phyloP scores from a whole-genome alignment of 495 filamentous ascomycete genomes.

The Neurospora sp. region DNA sequence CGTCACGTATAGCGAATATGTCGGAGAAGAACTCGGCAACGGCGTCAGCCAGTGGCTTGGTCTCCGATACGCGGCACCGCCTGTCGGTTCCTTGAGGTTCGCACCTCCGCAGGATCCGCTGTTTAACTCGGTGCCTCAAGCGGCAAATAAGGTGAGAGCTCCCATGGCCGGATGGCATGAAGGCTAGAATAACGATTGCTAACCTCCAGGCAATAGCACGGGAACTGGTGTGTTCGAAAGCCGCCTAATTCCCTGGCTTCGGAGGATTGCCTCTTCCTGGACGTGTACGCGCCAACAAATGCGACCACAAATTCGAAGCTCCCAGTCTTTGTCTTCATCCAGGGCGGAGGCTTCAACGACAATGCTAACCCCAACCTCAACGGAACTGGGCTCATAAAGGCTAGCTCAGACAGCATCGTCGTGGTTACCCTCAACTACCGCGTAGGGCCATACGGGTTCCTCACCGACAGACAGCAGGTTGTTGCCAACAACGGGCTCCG shows the following conservation, averaged over 20 bases:
- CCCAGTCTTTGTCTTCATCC: conserved; percentile 62
- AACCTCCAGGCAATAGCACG: conserved; percentile 16
- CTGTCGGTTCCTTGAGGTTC: conserved; percentile 27
- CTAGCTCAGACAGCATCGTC: conserved; percentile 47
- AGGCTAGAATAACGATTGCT: not conserved
- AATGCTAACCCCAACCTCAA: conserved; percentile 55
- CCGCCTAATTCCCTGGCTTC: conserved; percentile 22
- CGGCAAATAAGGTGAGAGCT: conserved; percentile 18
- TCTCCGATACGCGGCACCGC: conserved; percentile 34
- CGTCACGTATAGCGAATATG: conserved; percentile 31
- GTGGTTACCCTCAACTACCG: conserved; percentile 65
- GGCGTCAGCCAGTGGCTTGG: conserved; percentile 32
- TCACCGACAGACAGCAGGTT: conserved; percentile 47
- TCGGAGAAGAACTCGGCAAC: conserved; percentile 13
- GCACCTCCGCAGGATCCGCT: conserved; percentile 25
- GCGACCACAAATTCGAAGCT: conserved; percentile 37
- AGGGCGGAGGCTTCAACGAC: conserved; percentile 56
- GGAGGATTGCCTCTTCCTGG: conserved; percentile 66
- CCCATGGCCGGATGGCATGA: not conserved
- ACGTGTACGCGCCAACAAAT: conserved; percentile 55
- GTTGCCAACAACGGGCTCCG: conserved; percentile 56
- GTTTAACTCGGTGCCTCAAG: conserved; percentile 10
- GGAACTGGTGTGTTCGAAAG: conserved; percentile 40
- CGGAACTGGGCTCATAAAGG: conserved; percentile 47
- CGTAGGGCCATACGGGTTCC: conserved; percentile 61